Conservation (phyloP, 2,329 filamentous ascomycete genomes). For the Xylariales sp. region DNA sequence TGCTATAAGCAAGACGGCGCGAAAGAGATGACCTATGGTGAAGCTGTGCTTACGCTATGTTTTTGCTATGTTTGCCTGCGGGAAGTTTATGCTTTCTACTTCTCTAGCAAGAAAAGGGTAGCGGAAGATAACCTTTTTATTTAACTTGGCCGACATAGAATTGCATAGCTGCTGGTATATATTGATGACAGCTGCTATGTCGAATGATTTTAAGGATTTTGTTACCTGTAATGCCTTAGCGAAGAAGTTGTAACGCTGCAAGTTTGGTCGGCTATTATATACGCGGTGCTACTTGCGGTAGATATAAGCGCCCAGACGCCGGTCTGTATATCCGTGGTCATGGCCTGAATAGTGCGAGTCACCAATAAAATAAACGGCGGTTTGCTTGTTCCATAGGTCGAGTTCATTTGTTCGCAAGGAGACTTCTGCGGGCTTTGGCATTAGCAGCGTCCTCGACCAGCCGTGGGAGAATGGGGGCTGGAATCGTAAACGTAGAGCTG, state of each 20-base stretch:
- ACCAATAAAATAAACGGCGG: conserved; percentile 38
- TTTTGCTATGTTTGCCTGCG: conserved; percentile 36
- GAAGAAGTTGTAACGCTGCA: conserved; percentile 38
- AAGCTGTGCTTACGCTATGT: conserved; percentile 37
- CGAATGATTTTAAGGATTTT: conserved; percentile 35
- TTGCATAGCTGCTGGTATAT: conserved; percentile 36
- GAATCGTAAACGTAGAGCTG: conserved; percentile 36
- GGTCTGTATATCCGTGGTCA: conserved; percentile 36
- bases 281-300: conserved; percentile 36
- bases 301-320: conserved; percentile 36
- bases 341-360: conserved; percentile 33
- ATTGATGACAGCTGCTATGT: conserved; percentile 36
- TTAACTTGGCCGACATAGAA: conserved; percentile 34
- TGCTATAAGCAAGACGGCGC: conserved; percentile 35
- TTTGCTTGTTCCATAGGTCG: conserved; percentile 37
- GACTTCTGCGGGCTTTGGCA: conserved; percentile 33
- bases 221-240: conserved; percentile 37
- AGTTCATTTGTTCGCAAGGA: conserved; percentile 32
- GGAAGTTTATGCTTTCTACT: conserved; percentile 34
- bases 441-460: conserved; percentile 36
- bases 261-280: conserved; percentile 35
- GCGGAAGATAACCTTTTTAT: conserved; percentile 36
- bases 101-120: conserved; percentile 31
- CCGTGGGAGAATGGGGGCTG: conserved; percentile 36
- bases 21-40: conserved; percentile 37